A percentile compares a stretch with the other conserved stretches of the same genome.
phyloP scores from a whole-genome alignment of 1,284 basidiomycete species.

The Ceratobasidium papillatum region DNA sequence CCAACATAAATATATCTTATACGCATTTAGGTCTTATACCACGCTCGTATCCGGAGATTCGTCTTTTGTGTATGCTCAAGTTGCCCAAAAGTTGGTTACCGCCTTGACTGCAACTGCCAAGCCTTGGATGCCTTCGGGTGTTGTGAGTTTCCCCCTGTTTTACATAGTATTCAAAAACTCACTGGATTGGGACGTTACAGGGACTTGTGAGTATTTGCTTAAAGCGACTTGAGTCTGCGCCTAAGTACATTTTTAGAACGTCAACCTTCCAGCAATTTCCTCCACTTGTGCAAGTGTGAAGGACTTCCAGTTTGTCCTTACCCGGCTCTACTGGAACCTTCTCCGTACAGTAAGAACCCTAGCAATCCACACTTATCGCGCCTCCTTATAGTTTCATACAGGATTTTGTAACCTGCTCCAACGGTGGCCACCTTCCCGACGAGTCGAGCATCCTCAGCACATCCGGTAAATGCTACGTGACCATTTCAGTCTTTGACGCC shows the following conservation, averaged over 20 bases:
- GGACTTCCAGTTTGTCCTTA: conserved; percentile 59
- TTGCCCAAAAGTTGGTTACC: conserved; percentile 56
- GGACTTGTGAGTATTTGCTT: conserved; percentile 8
- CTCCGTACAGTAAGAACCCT: conserved; percentile 13
- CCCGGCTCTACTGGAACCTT: conserved; percentile 51
- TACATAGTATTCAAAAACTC: background rate
- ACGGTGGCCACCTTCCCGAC: conserved; percentile 27
- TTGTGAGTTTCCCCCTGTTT: conserved; percentile 45
- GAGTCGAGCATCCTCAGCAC: background rate
- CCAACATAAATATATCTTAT: conserved; percentile 49
- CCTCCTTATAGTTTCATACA: background rate
- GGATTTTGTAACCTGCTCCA: conserved; percentile 32
- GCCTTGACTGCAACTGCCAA: conserved; percentile 52
- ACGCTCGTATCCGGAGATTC: conserved; percentile 54
- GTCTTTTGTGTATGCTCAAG: conserved; percentile 50
- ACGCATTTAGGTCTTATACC: conserved; percentile 55
- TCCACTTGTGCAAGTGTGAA: conserved; percentile 52
- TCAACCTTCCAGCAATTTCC: conserved; percentile 60
- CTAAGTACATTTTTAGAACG: conserved; percentile 52
- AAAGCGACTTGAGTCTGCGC: background rate
- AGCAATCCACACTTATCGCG: background rate
- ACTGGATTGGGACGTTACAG: background rate
- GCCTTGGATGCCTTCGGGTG: conserved; percentile 56
- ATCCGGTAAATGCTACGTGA: conserved; percentile 30
- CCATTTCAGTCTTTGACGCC: conserved; percentile 21